Percentiles rank a stretch among this genome's conserved stretches.
Evolutionary conservation across 2,329 filamentous ascomycete genomes (phyloP).

Genomic region (Cladosporium sp.): DNA sequence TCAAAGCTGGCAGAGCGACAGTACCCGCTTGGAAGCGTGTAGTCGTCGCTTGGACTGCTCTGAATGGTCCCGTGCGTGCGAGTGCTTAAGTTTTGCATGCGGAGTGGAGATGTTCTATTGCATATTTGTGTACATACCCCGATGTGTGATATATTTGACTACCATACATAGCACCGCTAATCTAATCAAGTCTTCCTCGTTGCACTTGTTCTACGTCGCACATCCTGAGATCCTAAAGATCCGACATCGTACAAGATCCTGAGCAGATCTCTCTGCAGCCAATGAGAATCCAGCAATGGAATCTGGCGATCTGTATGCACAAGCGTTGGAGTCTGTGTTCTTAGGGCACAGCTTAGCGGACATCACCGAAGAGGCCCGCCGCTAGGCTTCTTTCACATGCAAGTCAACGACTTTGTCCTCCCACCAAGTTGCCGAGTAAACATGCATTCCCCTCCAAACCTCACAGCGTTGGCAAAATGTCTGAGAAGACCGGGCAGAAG

Average conservation of each 20-base stretch:
- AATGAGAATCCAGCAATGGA: too few species aligned
- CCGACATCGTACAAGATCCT: too few species aligned
- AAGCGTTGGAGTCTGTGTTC: too few species aligned
- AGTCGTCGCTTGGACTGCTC: constrained; percentile 55
- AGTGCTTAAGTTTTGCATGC: not conserved
- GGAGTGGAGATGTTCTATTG: not conserved
- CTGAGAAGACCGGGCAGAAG: constrained; percentile 28
- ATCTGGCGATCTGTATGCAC: too few species aligned
- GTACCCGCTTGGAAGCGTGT: constrained; percentile 48
- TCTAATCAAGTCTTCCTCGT: too few species aligned
- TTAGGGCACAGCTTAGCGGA: too few species aligned
- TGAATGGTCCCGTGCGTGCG: constrained; percentile 32
- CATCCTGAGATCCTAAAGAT: too few species aligned
- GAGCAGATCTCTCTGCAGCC: too few species aligned
- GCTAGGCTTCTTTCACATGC: too few species aligned
- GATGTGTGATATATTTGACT: not conserved
- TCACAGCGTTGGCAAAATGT: constrained; percentile 23
- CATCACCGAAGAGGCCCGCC: too few species aligned
- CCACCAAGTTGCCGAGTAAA: not conserved
- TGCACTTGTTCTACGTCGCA: too few species aligned
- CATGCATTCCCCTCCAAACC: not conserved
- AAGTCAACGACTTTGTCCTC: not conserved
- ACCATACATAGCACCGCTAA: too few species aligned
- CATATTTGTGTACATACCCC: constrained; percentile 1
- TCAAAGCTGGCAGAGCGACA: constrained; percentile 44